These are phyloP conservation scores for Trichoderma koningiopsis DNA, from an alignment of 2,329 filamentous ascomycete species.

Conservation along the genomic window DNA sequence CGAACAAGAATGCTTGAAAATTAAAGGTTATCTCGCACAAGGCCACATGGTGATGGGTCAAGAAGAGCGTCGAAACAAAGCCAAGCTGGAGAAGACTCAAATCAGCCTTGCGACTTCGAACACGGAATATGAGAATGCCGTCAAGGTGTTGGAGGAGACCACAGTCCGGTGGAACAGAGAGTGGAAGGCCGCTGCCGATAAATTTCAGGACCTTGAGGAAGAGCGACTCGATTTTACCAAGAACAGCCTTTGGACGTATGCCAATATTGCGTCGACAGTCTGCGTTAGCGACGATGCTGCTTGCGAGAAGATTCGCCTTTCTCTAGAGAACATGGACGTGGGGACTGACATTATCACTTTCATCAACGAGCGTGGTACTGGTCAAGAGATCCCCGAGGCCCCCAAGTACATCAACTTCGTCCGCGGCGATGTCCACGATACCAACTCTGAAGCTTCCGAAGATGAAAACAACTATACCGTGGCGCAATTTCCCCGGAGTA, in stretches of 20 bases:
- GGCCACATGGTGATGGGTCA: slow-evolving; percentile 99
- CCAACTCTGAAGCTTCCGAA: slow-evolving; percentile 78
- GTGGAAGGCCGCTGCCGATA: slow-evolving; percentile 97
- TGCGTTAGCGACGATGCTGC: slow-evolving; percentile 97
- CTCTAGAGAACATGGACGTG: slow-evolving; percentile 93
- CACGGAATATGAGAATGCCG: slow-evolving; percentile 87
- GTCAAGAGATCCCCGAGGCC: slow-evolving; percentile 95
- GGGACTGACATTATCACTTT: slow-evolving; percentile 91
- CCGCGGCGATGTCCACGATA: slow-evolving; percentile 80
- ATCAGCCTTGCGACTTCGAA: slow-evolving; percentile 91
- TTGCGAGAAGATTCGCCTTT: slow-evolving; percentile 93
- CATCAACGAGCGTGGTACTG: slow-evolving; percentile 86
- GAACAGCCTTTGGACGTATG: slow-evolving; percentile 96
- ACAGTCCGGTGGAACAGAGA: slow-evolving; percentile 96
- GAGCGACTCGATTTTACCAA: slow-evolving; percentile 96
- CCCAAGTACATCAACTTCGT: slow-evolving; percentile 99
- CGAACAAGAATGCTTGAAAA: slow-evolving; percentile 96
- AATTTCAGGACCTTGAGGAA: slow-evolving; percentile 98
- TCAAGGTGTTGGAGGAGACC: slow-evolving; percentile 93
- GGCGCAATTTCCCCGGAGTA: slow-evolving; percentile 90
- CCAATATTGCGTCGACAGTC: slow-evolving; percentile 94
- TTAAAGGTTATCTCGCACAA: slow-evolving; percentile 97
- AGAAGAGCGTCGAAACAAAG: slow-evolving; percentile 98
- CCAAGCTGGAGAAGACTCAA: slow-evolving; percentile 97
- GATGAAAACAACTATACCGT: slow-evolving; percentile 84